Evolutionary conservation across 768 basidiomycete genomes (phyloP).

Genomic region (Leccinum truebloodii): DNA sequence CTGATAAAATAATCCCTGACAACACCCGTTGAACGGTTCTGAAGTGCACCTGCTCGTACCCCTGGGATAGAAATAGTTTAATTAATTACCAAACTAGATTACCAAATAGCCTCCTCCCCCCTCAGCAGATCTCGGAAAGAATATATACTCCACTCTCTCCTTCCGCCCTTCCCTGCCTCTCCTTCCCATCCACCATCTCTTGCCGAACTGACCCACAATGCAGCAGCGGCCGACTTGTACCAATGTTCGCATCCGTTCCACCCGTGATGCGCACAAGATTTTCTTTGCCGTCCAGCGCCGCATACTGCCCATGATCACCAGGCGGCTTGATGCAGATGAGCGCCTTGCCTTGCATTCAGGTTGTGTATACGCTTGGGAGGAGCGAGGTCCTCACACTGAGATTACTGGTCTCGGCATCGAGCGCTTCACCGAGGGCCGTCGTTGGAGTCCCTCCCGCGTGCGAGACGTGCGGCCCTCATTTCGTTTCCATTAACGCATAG

Average conservation of each 20-base stretch:
- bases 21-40: conserved; percentile 3
- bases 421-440: conserved; percentile 80
- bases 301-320: conserved; percentile 68
- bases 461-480: conserved; percentile 60
- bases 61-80: conserved; percentile 33
- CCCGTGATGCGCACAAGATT: conserved; percentile 77
- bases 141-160: conserved; percentile 34
- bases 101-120: conserved; percentile 28
- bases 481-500: conserved; percentile 4
- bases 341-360: conserved; percentile 51
- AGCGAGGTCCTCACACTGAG: conserved; percentile 70
- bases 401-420: conserved; percentile 81
- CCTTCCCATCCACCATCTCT: conserved; percentile 18
- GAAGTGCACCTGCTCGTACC: conserved; percentile 16
- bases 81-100: conserved; percentile 39
- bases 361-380: conserved; percentile 67
- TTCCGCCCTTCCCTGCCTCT: conserved; percentile 12
- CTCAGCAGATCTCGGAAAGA: conserved; percentile 33
- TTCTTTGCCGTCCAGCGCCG: conserved; percentile 70
- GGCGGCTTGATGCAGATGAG: conserved; percentile 78
- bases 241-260: conserved; percentile 73
- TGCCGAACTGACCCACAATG: conserved; percentile 34
- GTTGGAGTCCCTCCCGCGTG: conserved; percentile 83
- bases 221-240: conserved; percentile 70
- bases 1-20: conserved; percentile 27